A percentile compares a stretch with the other conserved stretches of the same genome.
phyloP scores from a whole-genome alignment of 2,329 filamentous ascomycete genomes.

The Cytospora chrysosperma region DNA sequence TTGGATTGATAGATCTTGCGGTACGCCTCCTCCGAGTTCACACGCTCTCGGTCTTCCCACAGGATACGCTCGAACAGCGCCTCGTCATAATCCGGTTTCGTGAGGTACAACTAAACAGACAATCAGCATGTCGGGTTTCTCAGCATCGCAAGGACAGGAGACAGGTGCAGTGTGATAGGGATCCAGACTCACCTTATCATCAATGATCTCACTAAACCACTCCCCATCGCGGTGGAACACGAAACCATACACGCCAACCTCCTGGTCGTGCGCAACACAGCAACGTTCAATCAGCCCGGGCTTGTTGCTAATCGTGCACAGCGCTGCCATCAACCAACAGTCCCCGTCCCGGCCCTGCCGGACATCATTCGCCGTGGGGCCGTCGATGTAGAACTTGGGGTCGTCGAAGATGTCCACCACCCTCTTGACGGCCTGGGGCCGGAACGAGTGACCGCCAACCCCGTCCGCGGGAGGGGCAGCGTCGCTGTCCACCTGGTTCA shows the following conservation, averaged over 20 bases:
- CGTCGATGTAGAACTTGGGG: constrained; percentile 75
- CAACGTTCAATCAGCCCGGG: constrained; percentile 68
- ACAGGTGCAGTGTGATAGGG: background rate
- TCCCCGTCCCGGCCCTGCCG: constrained; percentile 77
- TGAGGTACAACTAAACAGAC: constrained; percentile 47
- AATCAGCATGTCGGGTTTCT: background rate
- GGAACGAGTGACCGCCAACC: constrained; percentile 32
- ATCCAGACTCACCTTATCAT: constrained; percentile 45
- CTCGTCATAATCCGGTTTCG: constrained; percentile 62
- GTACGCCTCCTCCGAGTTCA: constrained; percentile 58
- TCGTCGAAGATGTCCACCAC: constrained; percentile 74
- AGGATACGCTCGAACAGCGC: constrained; percentile 47
- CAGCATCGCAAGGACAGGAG: background rate
- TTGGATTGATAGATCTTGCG: constrained; percentile 65
- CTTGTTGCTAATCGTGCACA: constrained; percentile 76
- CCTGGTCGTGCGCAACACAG: constrained; percentile 70
- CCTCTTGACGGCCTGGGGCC: constrained; percentile 61
- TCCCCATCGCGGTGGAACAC: constrained; percentile 80
- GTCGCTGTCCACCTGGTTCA: constrained; percentile 16
- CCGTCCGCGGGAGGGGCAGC: background rate
- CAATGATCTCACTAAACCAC: constrained; percentile 62
- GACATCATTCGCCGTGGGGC: constrained; percentile 74
- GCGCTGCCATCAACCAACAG: constrained; percentile 81
- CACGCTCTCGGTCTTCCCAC: constrained; percentile 46
- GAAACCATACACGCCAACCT: constrained; percentile 80